Conservation (phyloP, 1,139 yeast genomes). For the Magnusiomyces tetraspermus region DNA sequence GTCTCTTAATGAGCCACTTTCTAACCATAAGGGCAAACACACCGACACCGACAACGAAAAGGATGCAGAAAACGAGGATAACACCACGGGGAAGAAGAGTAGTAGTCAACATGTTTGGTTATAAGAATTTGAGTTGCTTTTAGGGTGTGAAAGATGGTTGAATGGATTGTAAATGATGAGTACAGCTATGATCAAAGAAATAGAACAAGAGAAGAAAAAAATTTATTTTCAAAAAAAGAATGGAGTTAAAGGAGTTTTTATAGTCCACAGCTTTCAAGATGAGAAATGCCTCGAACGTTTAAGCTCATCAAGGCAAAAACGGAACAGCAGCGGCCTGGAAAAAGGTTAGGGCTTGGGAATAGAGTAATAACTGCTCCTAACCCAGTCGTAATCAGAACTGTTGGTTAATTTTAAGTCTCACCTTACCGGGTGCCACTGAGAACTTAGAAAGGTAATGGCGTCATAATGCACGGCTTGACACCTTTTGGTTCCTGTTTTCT, state of each 20-base stretch:
- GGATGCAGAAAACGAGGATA: constrained; percentile 42
- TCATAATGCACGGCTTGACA: not conserved
- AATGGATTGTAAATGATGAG: not conserved
- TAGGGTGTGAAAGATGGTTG: not conserved
- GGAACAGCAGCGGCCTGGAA: not conserved
- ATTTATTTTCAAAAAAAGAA: not conserved
- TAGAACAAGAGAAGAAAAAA: not conserved
- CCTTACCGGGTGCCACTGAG: not conserved
- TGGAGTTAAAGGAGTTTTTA: not conserved
- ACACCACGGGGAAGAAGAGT: constrained; percentile 46
- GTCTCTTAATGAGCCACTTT: constrained; percentile 4
- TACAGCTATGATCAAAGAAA: not conserved
- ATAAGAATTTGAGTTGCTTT: not conserved
- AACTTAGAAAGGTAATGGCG: not conserved
- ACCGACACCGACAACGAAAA: constrained; percentile 28
- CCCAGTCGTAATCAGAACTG: not conserved
- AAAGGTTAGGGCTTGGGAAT: not conserved
- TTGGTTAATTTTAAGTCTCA: not conserved
- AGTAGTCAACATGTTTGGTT: not conserved
- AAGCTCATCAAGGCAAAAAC: not conserved
- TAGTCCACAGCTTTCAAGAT: not conserved
- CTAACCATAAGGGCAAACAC: not conserved
- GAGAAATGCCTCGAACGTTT: not conserved
- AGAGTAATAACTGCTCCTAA: not conserved
- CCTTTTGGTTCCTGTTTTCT: not conserved